These are phyloP conservation scores for Pyricularia sp. DNA, from an alignment of 2,329 filamentous ascomycete genomes.

Conservation along the genomic window DNA sequence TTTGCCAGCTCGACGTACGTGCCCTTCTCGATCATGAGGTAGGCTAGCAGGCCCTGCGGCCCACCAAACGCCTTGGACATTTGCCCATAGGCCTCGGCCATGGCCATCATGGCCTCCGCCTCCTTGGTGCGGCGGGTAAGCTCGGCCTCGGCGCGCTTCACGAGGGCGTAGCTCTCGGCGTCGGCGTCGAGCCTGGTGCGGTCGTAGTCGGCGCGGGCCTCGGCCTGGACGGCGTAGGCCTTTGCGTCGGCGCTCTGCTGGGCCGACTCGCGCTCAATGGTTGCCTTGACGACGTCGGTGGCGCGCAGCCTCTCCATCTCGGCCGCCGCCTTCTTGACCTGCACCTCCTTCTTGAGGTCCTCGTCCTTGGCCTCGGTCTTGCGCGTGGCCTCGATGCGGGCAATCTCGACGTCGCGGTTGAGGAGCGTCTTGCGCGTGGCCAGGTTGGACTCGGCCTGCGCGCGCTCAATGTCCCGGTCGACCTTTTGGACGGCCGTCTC, in stretches of 20 bases:
- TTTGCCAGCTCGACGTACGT: constrained; percentile 69
- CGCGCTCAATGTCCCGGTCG: constrained; percentile 73
- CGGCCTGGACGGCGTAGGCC: constrained; percentile 54
- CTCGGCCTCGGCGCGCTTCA: constrained; percentile 42
- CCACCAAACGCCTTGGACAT: constrained; percentile 68
- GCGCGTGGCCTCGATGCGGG: constrained; percentile 64
- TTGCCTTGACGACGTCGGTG: constrained; percentile 68
- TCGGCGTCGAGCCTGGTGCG: constrained; percentile 35
- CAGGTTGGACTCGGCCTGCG: constrained; percentile 66
- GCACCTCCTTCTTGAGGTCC: constrained; percentile 69
- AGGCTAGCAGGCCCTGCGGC: constrained; percentile 68
- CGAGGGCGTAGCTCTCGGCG: constrained; percentile 24
- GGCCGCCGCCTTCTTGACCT: constrained; percentile 67
- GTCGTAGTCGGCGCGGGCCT: constrained; percentile 39
- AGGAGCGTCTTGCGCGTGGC: constrained; percentile 64
- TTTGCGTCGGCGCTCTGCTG: constrained; percentile 59
- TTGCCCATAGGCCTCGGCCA: constrained; percentile 71
- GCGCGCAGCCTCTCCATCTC: constrained; percentile 75
- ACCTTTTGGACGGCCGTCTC: constrained; percentile 80
- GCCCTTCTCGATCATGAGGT: constrained; percentile 79
- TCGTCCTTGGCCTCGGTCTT: constrained; percentile 68
- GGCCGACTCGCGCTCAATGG: constrained; percentile 56
- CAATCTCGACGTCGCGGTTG: constrained; percentile 64
- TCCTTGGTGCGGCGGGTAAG: constrained; percentile 54
- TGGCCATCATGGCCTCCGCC: constrained; percentile 66